Conservation (phyloP, 1,284 basidiomycete genomes). For the Cutaneotrichosporon sp. region DNA sequence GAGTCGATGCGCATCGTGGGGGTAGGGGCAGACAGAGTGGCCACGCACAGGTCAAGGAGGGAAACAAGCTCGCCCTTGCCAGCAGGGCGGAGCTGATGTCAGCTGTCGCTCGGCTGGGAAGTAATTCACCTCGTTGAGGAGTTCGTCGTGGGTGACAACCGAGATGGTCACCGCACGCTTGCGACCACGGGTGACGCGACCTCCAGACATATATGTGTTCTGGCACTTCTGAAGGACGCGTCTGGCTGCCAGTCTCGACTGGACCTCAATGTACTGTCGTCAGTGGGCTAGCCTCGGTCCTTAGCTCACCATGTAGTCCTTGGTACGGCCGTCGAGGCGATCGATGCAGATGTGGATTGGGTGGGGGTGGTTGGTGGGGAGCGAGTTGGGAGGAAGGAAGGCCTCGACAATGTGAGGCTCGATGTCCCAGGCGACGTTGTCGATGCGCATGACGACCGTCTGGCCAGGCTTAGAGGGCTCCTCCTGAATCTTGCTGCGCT, state of each 20-base stretch:
- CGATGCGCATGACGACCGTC: conserved; percentile 46
- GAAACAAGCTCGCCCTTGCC: conserved; percentile 39
- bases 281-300: not conserved
- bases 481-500: not conserved
- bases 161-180: conserved; percentile 51
- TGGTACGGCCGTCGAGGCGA: conserved; percentile 48
- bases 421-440: conserved; percentile 54
- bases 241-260: conserved; percentile 38
- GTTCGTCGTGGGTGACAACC: conserved; percentile 39
- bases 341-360: conserved; percentile 53
- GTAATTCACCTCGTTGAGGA: conserved; percentile 50
- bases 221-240: conserved; percentile 47
- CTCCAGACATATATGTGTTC: conserved; percentile 47
- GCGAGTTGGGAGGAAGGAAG: conserved; percentile 44
- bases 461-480: not conserved
- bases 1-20: conserved; percentile 17
- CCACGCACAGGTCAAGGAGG: conserved; percentile 48
- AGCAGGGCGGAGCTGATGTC: conserved; percentile 43
- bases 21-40: conserved; percentile 31
- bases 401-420: conserved; percentile 45
- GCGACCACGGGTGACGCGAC: conserved; percentile 33
- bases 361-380: conserved; percentile 36
- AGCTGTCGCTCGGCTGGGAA: not conserved
- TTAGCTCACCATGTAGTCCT: conserved; percentile 51
- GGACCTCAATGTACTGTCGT: conserved; percentile 50